Base-by-base conservation (phyloP, 306 rosid genomes). In the Betula pendula region DNA sequence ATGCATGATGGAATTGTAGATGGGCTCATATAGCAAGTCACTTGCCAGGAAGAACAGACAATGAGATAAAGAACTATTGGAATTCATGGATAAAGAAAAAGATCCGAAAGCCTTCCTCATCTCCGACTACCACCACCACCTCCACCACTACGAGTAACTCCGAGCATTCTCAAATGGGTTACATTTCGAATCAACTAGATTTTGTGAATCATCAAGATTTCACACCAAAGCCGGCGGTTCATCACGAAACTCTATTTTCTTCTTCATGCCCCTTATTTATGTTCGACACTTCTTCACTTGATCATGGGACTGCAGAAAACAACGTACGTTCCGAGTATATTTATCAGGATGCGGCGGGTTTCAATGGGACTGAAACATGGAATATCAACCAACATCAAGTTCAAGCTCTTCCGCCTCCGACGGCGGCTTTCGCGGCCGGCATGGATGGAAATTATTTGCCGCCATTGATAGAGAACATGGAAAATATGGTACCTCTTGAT, bases 11-110 rank as follows among this genome's bases (percentile, higher is more conserved):
- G 12, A 68, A 56, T 53, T 79, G 82, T 84, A 95, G 98, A 85
- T 95, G 98, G 98, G 98, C 98, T 75, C 98, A 95, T 55, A 95
- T 95, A 72, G 98, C 98, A 63, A 95, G 97, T 76, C 97, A 95
- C 86, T 84, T 95, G 44, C 98, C 98, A 0, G 98, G 98, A 66
- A 86, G 98, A 88, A 95, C 98, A 12, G 98, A 95, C 79, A 95
- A 95, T 6, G 98, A 95, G 83, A 95, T 95, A 75, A 95, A 95
- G 81, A 95, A 95, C 84, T 95, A 95, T 38, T 95, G 98, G 98
- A 95, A 95, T 53, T 95, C 98, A 44, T 95, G 98, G 98, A 95
- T 95, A 72, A 95, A 92, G 68, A 95, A 95, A 87, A 95, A 95
- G 88, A 95, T 92, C 0, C 53, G 91, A 83, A 95, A 92, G 71